Evolutionary conservation across 2,329 filamentous ascomycete genomes (phyloP), one percentile per base, ranked within the genome.

Genomic region (Colletotrichum melonis): DNA sequence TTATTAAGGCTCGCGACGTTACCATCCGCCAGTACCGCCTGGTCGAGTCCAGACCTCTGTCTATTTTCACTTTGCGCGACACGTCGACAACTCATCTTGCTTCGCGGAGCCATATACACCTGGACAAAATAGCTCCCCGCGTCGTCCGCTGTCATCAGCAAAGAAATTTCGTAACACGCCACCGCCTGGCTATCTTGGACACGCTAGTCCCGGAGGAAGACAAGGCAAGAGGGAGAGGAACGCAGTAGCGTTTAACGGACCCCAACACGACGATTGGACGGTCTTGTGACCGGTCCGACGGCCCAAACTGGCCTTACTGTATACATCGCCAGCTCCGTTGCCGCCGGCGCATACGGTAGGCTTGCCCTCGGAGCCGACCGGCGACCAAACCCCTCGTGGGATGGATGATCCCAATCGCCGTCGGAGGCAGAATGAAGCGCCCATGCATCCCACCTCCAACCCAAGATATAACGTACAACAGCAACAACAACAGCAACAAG

Each of bases 401-500:
- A 97, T 97, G 94, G 94, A 96, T 87, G 91, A 93, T 85, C 90
- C 92, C 86, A 90, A 90, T 84, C 91, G 89, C 81, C 88, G 91
- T 80, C 89, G 91, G 87, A 92, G 93, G 89, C 92, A 93, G 86
- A 90, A 93, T 89, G 93, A 93, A 84, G 87, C 89, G 84, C 88
- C 90, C 81, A 86, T 89, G 83, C 92, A 92, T 84, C 87, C 90
- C 80, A 83, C 85, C 80, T 88, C 88, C 83, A 87, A 86, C 81
- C 81, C 86, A 64, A 86, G 88, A 83, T 91, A 88, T 77, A 80
- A 86, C 73, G 79, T 86, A 76, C 86, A 88, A 42, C 38, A 42
- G 38, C 35, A 42, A 42, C 35, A 42, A 16, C 35, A 42, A 42
- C 35, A 42, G 14, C 38, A 42, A 76, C 42, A 49, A 76, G 84